Base-by-base conservation (phyloP, 2,329 filamentous ascomycete genomes). In the Colletotrichum kahawae region DNA sequence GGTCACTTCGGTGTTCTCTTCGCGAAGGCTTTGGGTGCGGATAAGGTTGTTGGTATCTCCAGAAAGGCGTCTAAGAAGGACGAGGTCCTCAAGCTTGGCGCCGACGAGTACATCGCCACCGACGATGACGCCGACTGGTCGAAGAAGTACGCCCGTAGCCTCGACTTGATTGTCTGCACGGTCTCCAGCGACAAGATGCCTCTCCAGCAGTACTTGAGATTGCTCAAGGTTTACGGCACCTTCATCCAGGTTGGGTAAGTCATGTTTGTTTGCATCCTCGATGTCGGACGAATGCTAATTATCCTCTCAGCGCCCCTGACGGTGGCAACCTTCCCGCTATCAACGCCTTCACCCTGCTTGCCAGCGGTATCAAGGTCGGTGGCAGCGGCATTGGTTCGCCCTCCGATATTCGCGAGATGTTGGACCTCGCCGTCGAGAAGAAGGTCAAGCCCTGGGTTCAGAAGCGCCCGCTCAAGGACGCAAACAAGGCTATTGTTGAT, bases 1-100 rank as follows among this genome's bases (percentile, higher is more conserved):
- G 93, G 93, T 0, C 93, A 95, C 83, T 92, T 94, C 78, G 93
- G 91, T 2, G 83, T 95, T 7, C 82, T 93, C 31, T 94, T 92
- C 78, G 93, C 93, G 2, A 92, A 91, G 82, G 93, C 93, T 1
- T 82, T 95, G 7, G 91, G 90, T 8, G 90, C 89, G 14, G 90
- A 93, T 62, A 87, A 88, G 62, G 89, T 93, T 8, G 87, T 92
- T 4, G 91, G 88, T 4, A 92, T 92, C 79, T 92, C 90, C 10
- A 87, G 91, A 34, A 87, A 83, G n/a, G 83, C 82, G 4, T 82
- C 80, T 63, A 93, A 93, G 85, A 85, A 84, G 63, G 85, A 85
- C 0, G 91, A 93, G 77, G 90, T 89, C 1, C 79, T 87, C 57
- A 86, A 87, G 67, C 86, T 93, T 82, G 91, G 91, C 21, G 91